Evolutionary conservation across 2,329 filamentous ascomycete genomes (phyloP).

Genomic region (Thermothelomyces thermophilus): DNA sequence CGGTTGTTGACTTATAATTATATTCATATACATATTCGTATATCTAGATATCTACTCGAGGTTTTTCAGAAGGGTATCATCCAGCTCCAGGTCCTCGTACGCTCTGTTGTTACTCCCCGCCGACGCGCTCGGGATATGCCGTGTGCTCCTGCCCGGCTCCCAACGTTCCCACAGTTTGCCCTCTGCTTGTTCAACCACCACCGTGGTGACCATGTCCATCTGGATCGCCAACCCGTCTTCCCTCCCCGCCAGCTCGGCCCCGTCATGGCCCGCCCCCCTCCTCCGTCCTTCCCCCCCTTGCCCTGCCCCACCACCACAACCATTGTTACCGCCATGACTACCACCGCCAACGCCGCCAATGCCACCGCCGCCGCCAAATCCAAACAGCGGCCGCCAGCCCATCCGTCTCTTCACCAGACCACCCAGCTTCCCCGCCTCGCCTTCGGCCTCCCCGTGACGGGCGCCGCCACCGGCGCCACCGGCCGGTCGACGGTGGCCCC

Average conservation of each 20-base stretch:
- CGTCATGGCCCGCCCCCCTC: neutral
- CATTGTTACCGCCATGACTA: neutral
- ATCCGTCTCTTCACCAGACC: constrained; percentile 7
- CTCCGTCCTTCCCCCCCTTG: neutral
- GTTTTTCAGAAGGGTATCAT: neutral
- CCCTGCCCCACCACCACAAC: neutral
- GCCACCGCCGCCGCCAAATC: neutral
- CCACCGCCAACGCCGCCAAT: neutral
- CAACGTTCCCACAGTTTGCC: neutral
- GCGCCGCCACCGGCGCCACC: neutral
- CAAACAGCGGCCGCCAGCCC: constrained; percentile 8
- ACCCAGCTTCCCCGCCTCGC: constrained; percentile 8
- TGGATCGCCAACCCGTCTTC: constrained; percentile 23
- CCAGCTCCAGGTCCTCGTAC: neutral
- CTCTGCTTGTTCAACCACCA: constrained; percentile 26
- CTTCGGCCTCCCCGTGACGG: neutral
- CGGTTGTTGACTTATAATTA: no score
- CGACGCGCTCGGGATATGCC: neutral
- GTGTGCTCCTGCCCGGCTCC: neutral
- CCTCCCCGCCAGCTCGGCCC: neutral
- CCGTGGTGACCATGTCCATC: constrained; percentile 28
- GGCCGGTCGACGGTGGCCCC: constrained; percentile 14
- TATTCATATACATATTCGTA: no score
- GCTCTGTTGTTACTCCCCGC: neutral
- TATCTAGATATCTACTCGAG: neutral